Base-by-base conservation (phyloP, 441 rosid species). In the Capsella rubella region DNA sequence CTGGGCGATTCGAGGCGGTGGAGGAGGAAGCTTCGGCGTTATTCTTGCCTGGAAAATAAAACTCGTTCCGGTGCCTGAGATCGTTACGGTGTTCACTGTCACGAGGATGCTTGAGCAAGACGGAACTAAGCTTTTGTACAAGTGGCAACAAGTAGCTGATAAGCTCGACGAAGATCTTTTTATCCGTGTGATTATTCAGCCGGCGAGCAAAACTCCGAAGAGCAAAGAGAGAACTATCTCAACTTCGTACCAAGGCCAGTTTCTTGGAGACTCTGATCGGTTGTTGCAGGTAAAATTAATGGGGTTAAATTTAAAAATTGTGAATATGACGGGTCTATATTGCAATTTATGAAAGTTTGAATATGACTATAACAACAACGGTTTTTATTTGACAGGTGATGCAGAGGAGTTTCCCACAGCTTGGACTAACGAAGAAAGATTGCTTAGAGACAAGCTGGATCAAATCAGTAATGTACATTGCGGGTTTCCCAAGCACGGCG, bases 1-100 rank as follows among this genome's bases (percentile, higher is more conserved):
- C 45, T 82, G 84, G 84, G 84, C 84, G 4, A 47, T 82, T 8
- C 79, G 84, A 13, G 84, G 84, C 1, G 64, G 82, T n/a, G 84
- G 82, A 0, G 84, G 84, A 63, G 80, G 75, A 65, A 78, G 82
- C 64, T 82, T 72, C 60, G 82, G 84, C 5, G 75, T 80, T 0
- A 73, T 82, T 0, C 76, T 80, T 10, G 69, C 85, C 0, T 82
- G 83, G 82, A 82, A 75, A 49, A 56, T 80, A 0, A 80, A 78
- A 2, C 73, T 82, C 1, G 83, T 80, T 40, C 80, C 73, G 4
- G 78, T 82, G 9, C 85, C 85, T 0, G 76, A 64, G 80, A 51
- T 28, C 0, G 83, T 80, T 39, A 77, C 85, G 1, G 82, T 71
- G 37, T 78, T 82, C 68, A 77, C 78, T 0, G 78, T 82, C 5